Evolutionary conservation across 1,284 basidiomycete species (phyloP).

Genomic region (Inonotus hispidus): DNA sequence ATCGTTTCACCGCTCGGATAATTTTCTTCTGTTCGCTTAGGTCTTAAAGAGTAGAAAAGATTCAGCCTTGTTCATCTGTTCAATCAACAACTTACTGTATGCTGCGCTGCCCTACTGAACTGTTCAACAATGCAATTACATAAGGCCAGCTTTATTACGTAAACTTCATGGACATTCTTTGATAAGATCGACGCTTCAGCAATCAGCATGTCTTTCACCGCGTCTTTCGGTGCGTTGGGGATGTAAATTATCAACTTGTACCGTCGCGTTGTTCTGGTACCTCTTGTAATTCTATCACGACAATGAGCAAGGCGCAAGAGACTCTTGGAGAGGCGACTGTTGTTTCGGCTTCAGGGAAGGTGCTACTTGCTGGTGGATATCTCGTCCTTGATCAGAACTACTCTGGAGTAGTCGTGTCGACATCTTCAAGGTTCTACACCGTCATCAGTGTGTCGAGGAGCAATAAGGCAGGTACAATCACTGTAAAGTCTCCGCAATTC

Average conservation of each 20-base stretch:
- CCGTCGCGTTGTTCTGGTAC: not conserved
- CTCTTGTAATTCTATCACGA: not conserved
- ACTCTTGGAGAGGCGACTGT: slow-evolving; percentile 37
- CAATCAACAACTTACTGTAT: no score
- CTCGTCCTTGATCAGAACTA: slow-evolving; percentile 85
- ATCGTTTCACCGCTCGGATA: no score
- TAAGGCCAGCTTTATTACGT: no score
- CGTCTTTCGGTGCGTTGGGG: not conserved
- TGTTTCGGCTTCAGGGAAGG: slow-evolving; percentile 93
- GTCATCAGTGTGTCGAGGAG: slow-evolving; percentile 37
- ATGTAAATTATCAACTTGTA: not conserved
- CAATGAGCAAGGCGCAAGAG: slow-evolving; percentile 4
- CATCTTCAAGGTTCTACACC: slow-evolving; percentile 92
- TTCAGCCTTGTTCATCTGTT: no score
- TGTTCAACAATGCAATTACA: no score
- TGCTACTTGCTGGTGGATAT: slow-evolving; percentile 91
- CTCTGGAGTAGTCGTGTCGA: slow-evolving; percentile 83
- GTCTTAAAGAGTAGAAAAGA: no score
- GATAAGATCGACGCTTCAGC: not conserved
- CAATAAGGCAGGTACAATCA: slow-evolving; percentile 40
- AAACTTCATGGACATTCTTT: not conserved
- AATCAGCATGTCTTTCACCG: not conserved
- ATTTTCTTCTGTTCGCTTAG: no score
- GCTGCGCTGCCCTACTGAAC: no score
- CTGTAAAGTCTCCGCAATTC: slow-evolving; percentile 91